Percentiles rank a stretch among this genome's conserved stretches.
phyloP scores from a whole-genome alignment of 495 filamentous ascomycete species.

The Penicillium pulvis region DNA sequence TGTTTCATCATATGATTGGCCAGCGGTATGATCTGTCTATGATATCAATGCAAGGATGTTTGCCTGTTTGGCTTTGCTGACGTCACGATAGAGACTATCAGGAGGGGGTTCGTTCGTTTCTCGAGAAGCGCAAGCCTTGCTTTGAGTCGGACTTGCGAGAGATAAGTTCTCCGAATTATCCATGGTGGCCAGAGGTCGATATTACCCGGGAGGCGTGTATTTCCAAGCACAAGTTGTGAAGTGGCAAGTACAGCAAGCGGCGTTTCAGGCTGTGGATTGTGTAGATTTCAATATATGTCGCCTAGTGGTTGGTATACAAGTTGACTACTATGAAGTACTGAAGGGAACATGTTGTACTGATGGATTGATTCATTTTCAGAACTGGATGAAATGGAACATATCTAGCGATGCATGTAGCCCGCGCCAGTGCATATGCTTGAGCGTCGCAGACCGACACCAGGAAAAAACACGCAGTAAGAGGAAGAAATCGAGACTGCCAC shows the following conservation, averaged over 20 bases:
- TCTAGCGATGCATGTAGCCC: conserved; percentile 1
- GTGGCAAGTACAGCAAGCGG: not conserved
- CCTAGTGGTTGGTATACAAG: not conserved
- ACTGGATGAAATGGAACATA: not conserved
- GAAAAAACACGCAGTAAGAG: not conserved
- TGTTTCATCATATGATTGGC: conserved; percentile 56
- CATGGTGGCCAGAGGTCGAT: conserved; percentile 28
- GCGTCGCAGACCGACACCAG: conserved; percentile 3
- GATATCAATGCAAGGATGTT: not conserved
- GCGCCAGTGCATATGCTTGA: not conserved
- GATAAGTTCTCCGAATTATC: conserved; percentile 24
- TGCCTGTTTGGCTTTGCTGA: not conserved
- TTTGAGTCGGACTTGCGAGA: conserved; percentile 42
- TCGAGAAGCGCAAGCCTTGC: conserved; percentile 48
- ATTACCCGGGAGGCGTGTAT: conserved; percentile 15
- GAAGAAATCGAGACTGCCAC: conserved; percentile 5
- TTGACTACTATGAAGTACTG: not conserved
- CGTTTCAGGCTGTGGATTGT: too few species aligned
- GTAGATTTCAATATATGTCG: too few species aligned
- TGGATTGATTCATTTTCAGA: not conserved
- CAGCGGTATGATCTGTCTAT: conserved; percentile 21
- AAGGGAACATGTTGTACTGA: not conserved
- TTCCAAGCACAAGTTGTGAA: conserved; percentile 17
- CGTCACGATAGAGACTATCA: conserved; percentile 32
- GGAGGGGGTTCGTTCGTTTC: conserved; percentile 46